Base-by-base conservation (phyloP, 1,284 basidiomycete genomes). In the Bondarzewia mesenterica region DNA sequence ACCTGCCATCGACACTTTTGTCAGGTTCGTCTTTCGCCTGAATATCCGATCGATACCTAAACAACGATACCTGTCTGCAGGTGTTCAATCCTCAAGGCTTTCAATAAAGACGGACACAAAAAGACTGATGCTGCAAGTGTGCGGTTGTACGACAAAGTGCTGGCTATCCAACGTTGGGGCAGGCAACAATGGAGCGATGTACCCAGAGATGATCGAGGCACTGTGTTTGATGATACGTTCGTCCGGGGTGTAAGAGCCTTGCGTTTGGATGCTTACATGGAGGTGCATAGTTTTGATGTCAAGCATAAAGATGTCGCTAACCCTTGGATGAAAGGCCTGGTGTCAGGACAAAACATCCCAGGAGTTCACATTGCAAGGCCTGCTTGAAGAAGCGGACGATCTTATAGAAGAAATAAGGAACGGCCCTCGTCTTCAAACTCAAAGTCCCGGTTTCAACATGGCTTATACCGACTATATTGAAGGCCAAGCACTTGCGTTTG, bases 141-240 rank as follows among this genome's bases (percentile, higher is more conserved):
- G 8, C 32, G 26, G 32, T 16, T 23, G 16, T 32, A 44, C 15
- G 47, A 42, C 12, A 32, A 42, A n/a, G 49, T 26, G 8, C 36
- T 53, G 4, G 45, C 46, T 10, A 29, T 53, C 8, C 44, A 48
- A 7, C 32, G 42, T 12, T 54, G 53, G 53, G 53, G 53, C 14
- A 44, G 36, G 14, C 22, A 40, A 6, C 46, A 46, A 16, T 54
- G 53, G 53, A 29, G 21, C 16, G 42, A 48, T 36, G 43, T 49
- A 5, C 38, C 50, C 4, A 27, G 25, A 20, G 42, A 50, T 3
- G 45, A 49, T 14, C 45, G 51, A 38, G 53, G 53, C 12, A 35
- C 37, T 4, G 39, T 54, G 7, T 54, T 54, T 38, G 22, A 41
- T 7, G 26, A 29, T 6, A 22, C 44, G 7, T 48, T 50, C 35